Conservation (phyloP, 1,284 basidiomycete genomes). For the Ceraceosorus bombacis region DNA sequence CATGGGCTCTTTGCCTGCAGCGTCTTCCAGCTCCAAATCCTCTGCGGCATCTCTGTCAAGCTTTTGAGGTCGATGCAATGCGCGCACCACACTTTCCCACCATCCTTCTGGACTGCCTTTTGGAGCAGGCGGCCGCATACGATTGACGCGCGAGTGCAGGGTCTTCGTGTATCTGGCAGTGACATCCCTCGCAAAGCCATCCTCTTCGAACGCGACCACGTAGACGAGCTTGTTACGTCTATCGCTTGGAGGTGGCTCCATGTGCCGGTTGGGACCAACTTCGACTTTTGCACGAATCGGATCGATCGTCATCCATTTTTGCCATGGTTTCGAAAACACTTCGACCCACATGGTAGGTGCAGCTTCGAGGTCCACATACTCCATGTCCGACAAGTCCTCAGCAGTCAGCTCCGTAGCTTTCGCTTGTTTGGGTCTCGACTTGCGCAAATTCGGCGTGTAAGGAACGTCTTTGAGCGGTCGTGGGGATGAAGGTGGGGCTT, state of each 20-base stretch:
- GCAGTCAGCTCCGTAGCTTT: slow-evolving; percentile 27
- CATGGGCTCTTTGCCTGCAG: slow-evolving; percentile 83
- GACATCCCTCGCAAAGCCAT: slow-evolving; percentile 56
- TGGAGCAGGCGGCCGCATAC: slow-evolving; percentile 63
- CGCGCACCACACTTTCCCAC: slow-evolving; percentile 57
- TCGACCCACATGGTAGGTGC: slow-evolving; percentile 96
- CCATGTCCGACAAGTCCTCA: slow-evolving; percentile 31
- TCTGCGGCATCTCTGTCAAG: slow-evolving; percentile 79
- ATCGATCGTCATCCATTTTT: slow-evolving; percentile 86
- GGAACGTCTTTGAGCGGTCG: slow-evolving; percentile 26
- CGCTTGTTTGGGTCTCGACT: slow-evolving; percentile 22
- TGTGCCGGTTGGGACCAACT: slow-evolving; percentile 50
- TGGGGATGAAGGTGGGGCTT: slow-evolving; percentile 28
- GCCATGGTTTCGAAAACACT: slow-evolving; percentile 85
- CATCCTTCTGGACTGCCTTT: slow-evolving; percentile 59
- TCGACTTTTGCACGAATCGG: slow-evolving; percentile 59
- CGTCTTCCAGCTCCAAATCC: slow-evolving; percentile 78
- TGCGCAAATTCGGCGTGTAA: slow-evolving; percentile 27
- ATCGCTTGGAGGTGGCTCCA: slow-evolving; percentile 64
- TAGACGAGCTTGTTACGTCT: slow-evolving; percentile 82
- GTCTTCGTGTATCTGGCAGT: slow-evolving; percentile 63
- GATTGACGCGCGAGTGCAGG: slow-evolving; percentile 72
- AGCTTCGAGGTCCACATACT: slow-evolving; percentile 43
- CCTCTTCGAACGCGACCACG: slow-evolving; percentile 87
- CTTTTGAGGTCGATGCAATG: slow-evolving; percentile 50